A percentile compares a stretch with the other conserved stretches of the same genome.
Evolutionary conservation across 2,329 filamentous ascomycete species (phyloP).

Genomic region (Aureobasidium subglaciale): DNA sequence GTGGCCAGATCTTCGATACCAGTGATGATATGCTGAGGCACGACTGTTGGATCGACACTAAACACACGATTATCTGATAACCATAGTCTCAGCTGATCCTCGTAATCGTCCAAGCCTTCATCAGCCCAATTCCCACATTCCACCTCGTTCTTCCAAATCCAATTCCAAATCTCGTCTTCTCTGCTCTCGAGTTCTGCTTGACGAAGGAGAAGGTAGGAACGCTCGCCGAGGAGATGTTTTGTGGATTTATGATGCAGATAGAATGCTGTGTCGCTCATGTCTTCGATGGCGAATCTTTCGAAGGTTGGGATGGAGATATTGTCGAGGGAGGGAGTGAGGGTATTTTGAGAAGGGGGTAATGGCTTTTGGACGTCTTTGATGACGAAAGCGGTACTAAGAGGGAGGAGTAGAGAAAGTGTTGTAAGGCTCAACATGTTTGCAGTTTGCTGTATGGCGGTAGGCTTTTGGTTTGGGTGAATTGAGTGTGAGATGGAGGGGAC

Average conservation of each 20-base stretch:
- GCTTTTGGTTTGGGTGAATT: no score
- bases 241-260: neutral
- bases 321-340: neutral
- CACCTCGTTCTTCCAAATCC: neutral
- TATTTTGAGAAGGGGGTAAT: neutral
- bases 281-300: neutral
- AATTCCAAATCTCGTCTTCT: neutral
- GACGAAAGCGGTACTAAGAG: neutral
- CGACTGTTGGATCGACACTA: neutral
- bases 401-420: neutral
- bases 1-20: neutral
- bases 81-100: neutral
- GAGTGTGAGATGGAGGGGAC: no score
- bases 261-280: neutral
- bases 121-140: neutral
- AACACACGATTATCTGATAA: neutral
- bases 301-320: neutral
- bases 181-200: neutral
- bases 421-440: neutral
- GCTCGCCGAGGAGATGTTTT: neutral
- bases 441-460: no score
- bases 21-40: neutral
- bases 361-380: neutral
- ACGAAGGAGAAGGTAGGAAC: neutral
- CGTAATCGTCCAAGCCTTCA: neutral